A percentile compares a stretch with the other conserved stretches of the same genome.
phyloP scores from a whole-genome alignment of 306 rosid species.

The Cyamopsis tetragonoloba region DNA sequence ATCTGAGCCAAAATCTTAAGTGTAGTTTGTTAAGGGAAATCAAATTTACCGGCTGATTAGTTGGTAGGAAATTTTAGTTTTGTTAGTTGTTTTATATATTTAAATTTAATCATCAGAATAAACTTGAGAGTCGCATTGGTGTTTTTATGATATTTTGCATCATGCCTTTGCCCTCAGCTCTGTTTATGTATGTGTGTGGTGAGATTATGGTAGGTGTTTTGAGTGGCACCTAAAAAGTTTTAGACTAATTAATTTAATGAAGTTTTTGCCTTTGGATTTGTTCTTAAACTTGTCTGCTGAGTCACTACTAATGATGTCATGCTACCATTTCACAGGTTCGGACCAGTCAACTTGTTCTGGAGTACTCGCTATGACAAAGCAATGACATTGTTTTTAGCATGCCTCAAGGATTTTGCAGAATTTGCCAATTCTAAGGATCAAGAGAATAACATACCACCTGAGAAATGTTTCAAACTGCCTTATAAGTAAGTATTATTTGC shows the following conservation, averaged over 20 bases:
- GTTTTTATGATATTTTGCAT: no score
- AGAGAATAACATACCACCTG: constrained; percentile 91
- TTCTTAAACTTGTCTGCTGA: constrained; percentile 14
- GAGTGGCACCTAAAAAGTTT: neutral
- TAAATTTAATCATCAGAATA: no score
- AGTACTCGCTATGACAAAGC: constrained; percentile 97
- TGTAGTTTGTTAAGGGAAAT: constrained; percentile 8
- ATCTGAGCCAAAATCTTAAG: constrained; percentile 5
- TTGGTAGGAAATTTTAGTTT: no score
- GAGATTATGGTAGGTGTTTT: constrained; percentile 24
- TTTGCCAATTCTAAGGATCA: constrained; percentile 84
- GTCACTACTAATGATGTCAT: constrained; percentile 19
- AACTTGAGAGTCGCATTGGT: no score
- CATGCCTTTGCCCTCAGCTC: no score
- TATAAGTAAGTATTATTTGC: constrained; percentile 83
- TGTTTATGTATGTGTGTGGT: neutral
- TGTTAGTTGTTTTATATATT: no score
- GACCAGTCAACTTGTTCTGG: constrained; percentile 98
- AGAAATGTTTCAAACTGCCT: constrained; percentile 86
- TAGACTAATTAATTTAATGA: neutral
- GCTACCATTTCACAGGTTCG: constrained; percentile 57
- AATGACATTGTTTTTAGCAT: constrained; percentile 81
- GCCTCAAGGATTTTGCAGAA: constrained; percentile 93
- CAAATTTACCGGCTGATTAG: constrained; percentile 15
- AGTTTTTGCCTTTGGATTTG: constrained; percentile 14